Base-by-base conservation (phyloP, 2,329 filamentous ascomycete genomes). In the Leptoxyphium fumago region DNA sequence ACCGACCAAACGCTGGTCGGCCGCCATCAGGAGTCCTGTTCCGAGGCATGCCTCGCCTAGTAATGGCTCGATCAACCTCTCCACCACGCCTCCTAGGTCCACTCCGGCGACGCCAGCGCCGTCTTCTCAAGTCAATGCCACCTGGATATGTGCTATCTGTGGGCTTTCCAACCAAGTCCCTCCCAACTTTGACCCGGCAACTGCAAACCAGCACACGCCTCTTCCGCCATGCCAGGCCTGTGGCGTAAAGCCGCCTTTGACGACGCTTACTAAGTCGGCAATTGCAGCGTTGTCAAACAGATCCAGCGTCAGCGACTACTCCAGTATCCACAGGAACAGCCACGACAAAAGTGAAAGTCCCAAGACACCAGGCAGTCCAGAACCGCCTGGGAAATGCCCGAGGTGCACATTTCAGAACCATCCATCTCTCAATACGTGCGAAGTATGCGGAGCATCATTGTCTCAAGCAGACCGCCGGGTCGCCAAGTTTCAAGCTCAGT, bases 131-230 rank as follows among this genome's bases (percentile, higher is more conserved):
- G 42, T 58, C 51, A 75, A 71, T 47, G 85, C 84, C 5, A 95
- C 87, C 3, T 96, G 89, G 89, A 80, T 96, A 15, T 96, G 89
- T 66, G 82, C 84, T 1, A 96, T 96, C 56, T 96, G 89, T 70
- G 89, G 84, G 52, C 93, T 94, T 59, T 89, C 88, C 9, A 96
- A 96, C 56, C 82, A 85, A 0, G 79, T 95, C 1, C 88, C 91
- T 1, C 84, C 84, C 32, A 95, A 94, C 61, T 96, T 96, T 60
- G 89, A 96, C 55, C 84, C 87, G 0, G 73, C 80, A 1, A 80
- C 82, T 2, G 86, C 86, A 8, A 91, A 77, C 48, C 76, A 80
- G 15, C 78, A 86, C 49, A 94, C 84, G 5, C 81, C 80, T 8
- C 66, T 94, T 17, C 83, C 88, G 2, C 85, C 89, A 52, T 98